Base-by-base conservation (phyloP, 2,329 filamentous ascomycete species). In the Fusarium staphyleae region DNA sequence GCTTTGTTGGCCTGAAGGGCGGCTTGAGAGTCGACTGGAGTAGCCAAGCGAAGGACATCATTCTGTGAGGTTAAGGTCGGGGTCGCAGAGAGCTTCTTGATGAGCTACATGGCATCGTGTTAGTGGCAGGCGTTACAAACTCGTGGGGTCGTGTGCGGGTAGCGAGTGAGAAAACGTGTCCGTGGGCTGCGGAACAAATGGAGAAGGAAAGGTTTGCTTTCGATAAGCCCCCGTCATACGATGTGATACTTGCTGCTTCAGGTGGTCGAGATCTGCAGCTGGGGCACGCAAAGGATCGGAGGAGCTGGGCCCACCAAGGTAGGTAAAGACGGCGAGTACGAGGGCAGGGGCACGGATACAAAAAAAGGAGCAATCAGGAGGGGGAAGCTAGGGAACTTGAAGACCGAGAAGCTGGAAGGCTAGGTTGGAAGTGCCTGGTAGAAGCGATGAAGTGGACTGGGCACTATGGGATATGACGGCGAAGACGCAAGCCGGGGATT, bases 1-100 rank as follows among this genome's bases (percentile, higher is more conserved):
- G 93, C 93, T 77, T 96, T 97, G 78, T 99, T 99, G 51, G 93
- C 95, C 75, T 97, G 93, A 42, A 98, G 81, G 37, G 92, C 89
- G 42, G 88, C 87, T 76, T 96, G 93, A n/a, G 92, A 87, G 73
- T 97, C 92, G 63, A 81, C 70, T 42, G 77, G 74, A 41, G 76
- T 75, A 60, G 72, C 69, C 43, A 74, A 72, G 59, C 78, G 77
- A 65, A 77, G 75, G 62, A 75, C 67, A 60, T 88, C 87, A 77
- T 87, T 87, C 73, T 93, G 90, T 22, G 93, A 86, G 52, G 84
- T 84, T 60, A 97, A 85, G 26, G 88, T 87, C 42, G 93, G 93
- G 48, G 93, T 98, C 55, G 92, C 91, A 70, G 93, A 96, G 67
- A 98, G 87, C 77, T 95, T 95, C 77, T 98, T 98, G 81, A 98